phyloP scores from a whole-genome alignment of 1,284 basidiomycete genomes.

The Ustilago loliicola region DNA sequence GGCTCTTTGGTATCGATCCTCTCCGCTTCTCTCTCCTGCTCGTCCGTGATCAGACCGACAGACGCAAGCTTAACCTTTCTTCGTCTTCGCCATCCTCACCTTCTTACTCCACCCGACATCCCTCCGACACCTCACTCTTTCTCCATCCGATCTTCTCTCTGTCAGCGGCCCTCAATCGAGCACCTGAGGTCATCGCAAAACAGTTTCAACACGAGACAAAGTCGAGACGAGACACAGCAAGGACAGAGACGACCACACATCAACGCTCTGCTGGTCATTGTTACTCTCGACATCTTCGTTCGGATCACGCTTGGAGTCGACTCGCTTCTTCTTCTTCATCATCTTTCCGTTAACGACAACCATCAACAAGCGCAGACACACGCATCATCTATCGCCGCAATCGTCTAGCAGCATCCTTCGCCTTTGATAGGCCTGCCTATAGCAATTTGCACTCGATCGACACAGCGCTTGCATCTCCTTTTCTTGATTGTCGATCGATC shows the following conservation, averaged over 20 bases:
- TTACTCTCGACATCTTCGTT: background rate
- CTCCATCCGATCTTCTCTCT: constrained; percentile 4
- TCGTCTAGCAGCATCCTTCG: background rate
- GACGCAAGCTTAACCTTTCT: constrained; percentile 7
- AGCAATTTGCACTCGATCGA: background rate
- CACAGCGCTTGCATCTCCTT: background rate
- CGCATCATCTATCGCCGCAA: background rate
- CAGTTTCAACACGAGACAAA: constrained; percentile 10
- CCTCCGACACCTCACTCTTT: constrained; percentile 4
- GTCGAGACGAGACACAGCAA: constrained; percentile 13
- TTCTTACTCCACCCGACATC: constrained; percentile 7
- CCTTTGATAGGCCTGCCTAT: constrained; percentile 29
- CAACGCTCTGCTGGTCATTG: constrained; percentile 9
- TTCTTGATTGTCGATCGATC: background rate
- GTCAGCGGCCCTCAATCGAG: background rate
- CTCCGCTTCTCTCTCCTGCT: constrained; percentile 17
- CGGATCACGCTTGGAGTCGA: background rate
- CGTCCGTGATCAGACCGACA: constrained; percentile 13
- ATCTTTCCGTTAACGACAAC: constrained; percentile 7
- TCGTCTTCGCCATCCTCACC: constrained; percentile 27
- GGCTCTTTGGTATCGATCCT: constrained; percentile 14
- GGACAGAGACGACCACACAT: background rate
- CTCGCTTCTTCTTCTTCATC: background rate
- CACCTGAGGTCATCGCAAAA: constrained; percentile 15
- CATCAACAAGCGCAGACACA: constrained; percentile 7